A percentile compares a stretch with the other conserved stretches of the same genome.
These are phyloP conservation scores for Candida argentea DNA, from an alignment of 805 yeast genomes.

Conservation along the genomic window DNA sequence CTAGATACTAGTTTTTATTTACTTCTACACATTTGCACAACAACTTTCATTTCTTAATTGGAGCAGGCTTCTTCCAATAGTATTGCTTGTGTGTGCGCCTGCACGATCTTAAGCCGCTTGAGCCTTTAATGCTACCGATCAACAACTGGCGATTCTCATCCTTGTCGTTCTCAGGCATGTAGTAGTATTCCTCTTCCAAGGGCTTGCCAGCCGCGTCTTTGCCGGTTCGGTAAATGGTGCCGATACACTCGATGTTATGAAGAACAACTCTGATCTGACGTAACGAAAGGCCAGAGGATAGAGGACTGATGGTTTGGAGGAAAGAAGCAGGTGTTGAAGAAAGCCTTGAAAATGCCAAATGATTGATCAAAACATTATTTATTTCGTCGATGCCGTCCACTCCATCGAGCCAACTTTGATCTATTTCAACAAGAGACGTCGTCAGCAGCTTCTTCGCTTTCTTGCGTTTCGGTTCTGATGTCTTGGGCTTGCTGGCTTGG, in stretches of 20 bases:
- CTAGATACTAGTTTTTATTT: not conserved
- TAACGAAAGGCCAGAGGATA: conserved; percentile 36
- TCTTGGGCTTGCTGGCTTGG: conserved; percentile 9
- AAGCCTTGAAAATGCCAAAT: conserved; percentile 81
- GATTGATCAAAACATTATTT: conserved; percentile 63
- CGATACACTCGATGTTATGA: conserved; percentile 48
- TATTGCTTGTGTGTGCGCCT: conserved; percentile 90
- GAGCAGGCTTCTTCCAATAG: conserved; percentile 58
- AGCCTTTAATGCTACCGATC: conserved; percentile 72
- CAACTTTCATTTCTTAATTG: conserved; percentile 23
- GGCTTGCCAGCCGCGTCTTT: conserved; percentile 96
- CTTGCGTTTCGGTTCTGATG: conserved; percentile 25
- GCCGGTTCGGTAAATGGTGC: conserved; percentile 82
- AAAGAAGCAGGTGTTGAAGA: conserved; percentile 79
- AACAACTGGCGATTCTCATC: conserved; percentile 60
- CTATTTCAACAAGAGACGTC: conserved; percentile 16
- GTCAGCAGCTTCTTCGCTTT: conserved; percentile 16
- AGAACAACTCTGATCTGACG: conserved; percentile 36
- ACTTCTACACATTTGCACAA: conserved; percentile 5
- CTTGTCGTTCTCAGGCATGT: conserved; percentile 71
- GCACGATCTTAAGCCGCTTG: conserved; percentile 74
- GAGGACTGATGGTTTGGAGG: conserved; percentile 51
- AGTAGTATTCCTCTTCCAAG: conserved; percentile 88
- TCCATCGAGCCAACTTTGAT: conserved; percentile 11
- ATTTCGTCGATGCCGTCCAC: conserved; percentile 41